A percentile compares a stretch with the other conserved stretches of the same genome.
These are phyloP conservation scores for Capsicum rhomboideum DNA, from an alignment of 257 asterid species.

Conservation along the genomic window DNA sequence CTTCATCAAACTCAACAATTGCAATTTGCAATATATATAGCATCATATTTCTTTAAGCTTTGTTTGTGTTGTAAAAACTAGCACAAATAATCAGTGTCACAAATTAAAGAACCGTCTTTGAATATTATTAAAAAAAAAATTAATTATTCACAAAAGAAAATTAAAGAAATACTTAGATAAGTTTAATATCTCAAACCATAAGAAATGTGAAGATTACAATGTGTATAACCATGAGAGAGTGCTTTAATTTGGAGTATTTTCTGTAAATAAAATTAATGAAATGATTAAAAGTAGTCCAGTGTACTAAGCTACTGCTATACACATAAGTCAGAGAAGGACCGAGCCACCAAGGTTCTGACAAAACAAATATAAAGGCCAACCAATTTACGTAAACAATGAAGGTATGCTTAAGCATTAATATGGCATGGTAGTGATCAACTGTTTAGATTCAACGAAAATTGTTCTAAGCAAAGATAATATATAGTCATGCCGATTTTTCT, in stretches of 20 bases:
- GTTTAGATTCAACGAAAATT: neutral
- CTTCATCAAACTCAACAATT: too few relatives aligned
- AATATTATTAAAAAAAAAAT: neutral
- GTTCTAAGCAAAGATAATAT: neutral
- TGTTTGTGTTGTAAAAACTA: neutral
- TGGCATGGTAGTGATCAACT: neutral
- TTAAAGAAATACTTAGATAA: neutral
- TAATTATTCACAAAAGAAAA: neutral
- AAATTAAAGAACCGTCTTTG: neutral
- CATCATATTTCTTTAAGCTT: neutral
- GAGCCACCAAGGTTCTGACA: neutral
- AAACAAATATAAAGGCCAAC: neutral
- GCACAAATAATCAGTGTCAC: neutral
- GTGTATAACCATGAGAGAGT: neutral
- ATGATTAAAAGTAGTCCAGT: neutral
- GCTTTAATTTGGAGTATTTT: neutral
- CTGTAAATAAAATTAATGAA: neutral
- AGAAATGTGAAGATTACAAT: neutral
- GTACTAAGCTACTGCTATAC: neutral
- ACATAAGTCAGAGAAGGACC: fast-evolving
- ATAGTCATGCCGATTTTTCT: neutral
- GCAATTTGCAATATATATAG: too few relatives aligned
- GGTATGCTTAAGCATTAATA: neutral
- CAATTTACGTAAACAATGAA: neutral
- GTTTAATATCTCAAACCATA: neutral